Evolutionary conservation across 129 eudicot species (phyloP).

Genomic region (Tagetes erecta): DNA sequence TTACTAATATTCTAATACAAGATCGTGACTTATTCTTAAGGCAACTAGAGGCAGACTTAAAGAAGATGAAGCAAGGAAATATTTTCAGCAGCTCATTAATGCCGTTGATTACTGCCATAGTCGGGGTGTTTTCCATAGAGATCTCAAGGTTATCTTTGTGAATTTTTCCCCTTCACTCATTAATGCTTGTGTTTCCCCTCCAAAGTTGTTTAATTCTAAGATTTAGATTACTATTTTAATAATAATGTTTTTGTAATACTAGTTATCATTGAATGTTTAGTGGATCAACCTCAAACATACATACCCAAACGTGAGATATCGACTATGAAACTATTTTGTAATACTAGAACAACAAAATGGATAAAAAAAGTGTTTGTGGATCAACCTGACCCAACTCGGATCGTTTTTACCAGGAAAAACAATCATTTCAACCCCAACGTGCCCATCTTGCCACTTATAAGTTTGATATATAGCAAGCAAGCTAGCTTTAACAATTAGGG

Average conservation of each 20-base stretch:
- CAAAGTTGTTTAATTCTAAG: not conserved
- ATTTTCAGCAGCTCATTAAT: slow-evolving; percentile 96
- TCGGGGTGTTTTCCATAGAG: slow-evolving; percentile 97
- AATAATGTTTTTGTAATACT: not conserved
- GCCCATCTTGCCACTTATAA: not conserved
- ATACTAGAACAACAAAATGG: not conserved
- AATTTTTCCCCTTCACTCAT: not conserved
- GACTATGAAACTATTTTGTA: too few species aligned
- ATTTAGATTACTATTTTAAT: not conserved
- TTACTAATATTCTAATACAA: slow-evolving; percentile 1
- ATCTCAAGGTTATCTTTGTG: slow-evolving; percentile 65
- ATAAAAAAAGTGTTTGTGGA: not conserved
- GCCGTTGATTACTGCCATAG: slow-evolving; percentile 98
- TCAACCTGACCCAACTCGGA: not conserved
- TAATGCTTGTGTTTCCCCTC: not conserved
- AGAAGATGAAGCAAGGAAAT: slow-evolving; percentile 98
- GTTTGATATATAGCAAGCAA: not conserved
- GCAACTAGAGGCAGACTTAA: slow-evolving; percentile 88
- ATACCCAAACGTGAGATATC: too few species aligned
- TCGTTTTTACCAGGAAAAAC: not conserved
- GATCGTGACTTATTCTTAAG: slow-evolving; percentile 38
- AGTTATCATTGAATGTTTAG: not conserved
- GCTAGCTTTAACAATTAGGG: slow-evolving; percentile 3
- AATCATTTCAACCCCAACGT: not conserved
- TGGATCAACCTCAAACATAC: not conserved